Conservation (phyloP, 371 early-diverging fungal genomes). For the Cladochytrium tenue region DNA sequence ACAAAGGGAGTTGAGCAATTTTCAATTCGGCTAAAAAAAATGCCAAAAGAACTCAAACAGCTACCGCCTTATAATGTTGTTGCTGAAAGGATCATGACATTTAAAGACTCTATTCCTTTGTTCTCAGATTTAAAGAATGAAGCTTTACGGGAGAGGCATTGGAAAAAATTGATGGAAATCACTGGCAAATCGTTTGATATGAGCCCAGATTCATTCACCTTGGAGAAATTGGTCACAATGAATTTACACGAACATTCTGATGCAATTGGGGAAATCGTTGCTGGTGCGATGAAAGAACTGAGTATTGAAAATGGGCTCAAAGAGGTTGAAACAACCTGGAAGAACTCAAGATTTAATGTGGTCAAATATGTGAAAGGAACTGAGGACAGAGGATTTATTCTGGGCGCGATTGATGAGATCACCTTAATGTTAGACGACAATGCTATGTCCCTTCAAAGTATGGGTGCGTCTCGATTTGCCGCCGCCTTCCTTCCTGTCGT, state of each 20-base stretch:
- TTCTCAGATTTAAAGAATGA: constrained; percentile 60
- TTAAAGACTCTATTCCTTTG: constrained; percentile 60
- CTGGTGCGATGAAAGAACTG: constrained; percentile 62
- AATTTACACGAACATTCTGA: constrained; percentile 56
- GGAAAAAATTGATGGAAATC: constrained; percentile 60
- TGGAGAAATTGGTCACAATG: constrained; percentile 59
- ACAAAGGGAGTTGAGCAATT: constrained; percentile 58
- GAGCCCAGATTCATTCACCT: constrained; percentile 61
- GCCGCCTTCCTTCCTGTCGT: constrained; percentile 57
- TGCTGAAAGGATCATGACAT: constrained; percentile 59
- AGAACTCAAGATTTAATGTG: constrained; percentile 51
- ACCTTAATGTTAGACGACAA: constrained; percentile 55
- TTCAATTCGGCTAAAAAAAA: constrained; percentile 42
- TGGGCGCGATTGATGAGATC: constrained; percentile 61
- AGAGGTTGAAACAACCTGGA: constrained; percentile 59
- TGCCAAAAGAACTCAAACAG: constrained; percentile 59
- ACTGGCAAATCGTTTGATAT: constrained; percentile 59
- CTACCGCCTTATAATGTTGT: constrained; percentile 60
- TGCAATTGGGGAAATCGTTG: constrained; percentile 59
- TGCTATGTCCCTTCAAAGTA: constrained; percentile 58
- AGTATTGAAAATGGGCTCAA: constrained; percentile 61
- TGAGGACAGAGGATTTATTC: constrained; percentile 58
- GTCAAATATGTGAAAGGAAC: constrained; percentile 61
- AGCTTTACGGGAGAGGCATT: constrained; percentile 59
- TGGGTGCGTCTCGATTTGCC: constrained; percentile 62